Evolutionary conservation across 2,329 filamentous ascomycete genomes (phyloP).

Genomic region (Venturiaceae sp.): DNA sequence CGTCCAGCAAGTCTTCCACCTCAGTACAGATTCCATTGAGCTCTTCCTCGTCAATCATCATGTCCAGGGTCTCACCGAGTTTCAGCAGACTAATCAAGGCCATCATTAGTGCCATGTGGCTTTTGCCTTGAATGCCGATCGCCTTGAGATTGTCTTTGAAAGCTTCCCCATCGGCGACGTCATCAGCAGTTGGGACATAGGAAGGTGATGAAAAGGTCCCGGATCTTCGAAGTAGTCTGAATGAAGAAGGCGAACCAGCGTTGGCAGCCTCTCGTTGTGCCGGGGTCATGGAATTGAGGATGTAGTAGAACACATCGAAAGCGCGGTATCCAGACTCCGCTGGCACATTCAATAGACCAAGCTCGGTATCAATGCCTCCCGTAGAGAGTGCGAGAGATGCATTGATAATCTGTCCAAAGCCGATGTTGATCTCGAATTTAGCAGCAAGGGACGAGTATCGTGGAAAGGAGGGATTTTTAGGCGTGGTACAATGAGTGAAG

Average conservation of each 20-base stretch:
- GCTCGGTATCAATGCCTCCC: slow-evolving; percentile 74
- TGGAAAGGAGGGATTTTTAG: slow-evolving; percentile 76
- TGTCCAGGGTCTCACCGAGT: slow-evolving; percentile 81
- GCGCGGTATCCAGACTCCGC: slow-evolving; percentile 74
- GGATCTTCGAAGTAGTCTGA: slow-evolving; percentile 70
- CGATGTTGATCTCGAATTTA: slow-evolving; percentile 69
- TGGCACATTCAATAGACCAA: slow-evolving; percentile 73
- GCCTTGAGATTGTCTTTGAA: slow-evolving; percentile 79
- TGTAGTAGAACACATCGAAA: slow-evolving; percentile 93
- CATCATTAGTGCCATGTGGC: slow-evolving; percentile 75
- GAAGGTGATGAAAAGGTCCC: slow-evolving; percentile 77
- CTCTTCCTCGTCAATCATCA: slow-evolving; percentile 72
- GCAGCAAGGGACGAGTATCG: slow-evolving; percentile 74
- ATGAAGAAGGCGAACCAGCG: slow-evolving; percentile 66
- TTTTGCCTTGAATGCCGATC: slow-evolving; percentile 84
- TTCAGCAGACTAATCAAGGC: slow-evolving; percentile 80
- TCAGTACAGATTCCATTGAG: slow-evolving; percentile 85
- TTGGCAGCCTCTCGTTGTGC: slow-evolving; percentile 83
- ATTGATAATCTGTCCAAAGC: slow-evolving; percentile 62
- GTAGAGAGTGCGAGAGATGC: slow-evolving; percentile 72
- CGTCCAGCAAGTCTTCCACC: slow-evolving; percentile 74
- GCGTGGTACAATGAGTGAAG: slow-evolving; percentile 79
- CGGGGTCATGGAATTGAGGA: slow-evolving; percentile 82
- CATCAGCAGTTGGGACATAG: slow-evolving; percentile 86
- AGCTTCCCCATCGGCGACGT: slow-evolving; percentile 86